phyloP scores from a whole-genome alignment of 495 filamentous ascomycete genomes.

The Xylaria grammica region DNA sequence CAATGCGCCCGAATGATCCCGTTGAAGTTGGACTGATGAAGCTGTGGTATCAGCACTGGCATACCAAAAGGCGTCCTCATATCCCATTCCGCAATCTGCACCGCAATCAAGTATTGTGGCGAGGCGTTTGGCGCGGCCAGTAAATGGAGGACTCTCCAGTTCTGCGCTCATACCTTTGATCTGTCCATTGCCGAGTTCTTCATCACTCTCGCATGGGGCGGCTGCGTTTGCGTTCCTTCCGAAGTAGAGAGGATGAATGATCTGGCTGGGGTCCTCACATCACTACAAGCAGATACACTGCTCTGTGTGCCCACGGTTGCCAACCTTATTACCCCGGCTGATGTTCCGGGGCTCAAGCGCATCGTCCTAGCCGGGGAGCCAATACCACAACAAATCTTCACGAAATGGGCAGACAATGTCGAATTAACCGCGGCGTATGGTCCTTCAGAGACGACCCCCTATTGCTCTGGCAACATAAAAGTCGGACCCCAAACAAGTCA shows the following conservation, averaged over 20 bases:
- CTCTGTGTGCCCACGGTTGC: background rate
- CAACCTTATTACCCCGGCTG: background rate
- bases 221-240: slow-evolving; percentile 40
- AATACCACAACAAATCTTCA: too few relatives aligned
- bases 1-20: too few relatives aligned
- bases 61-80: slow-evolving; percentile 54
- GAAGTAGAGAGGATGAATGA: slow-evolving; percentile 30
- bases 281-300: background rate
- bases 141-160: slow-evolving; percentile 54
- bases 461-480: background rate
- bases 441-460: background rate
- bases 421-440: too few relatives aligned
- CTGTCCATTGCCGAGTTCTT: slow-evolving; percentile 61
- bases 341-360: too few relatives aligned
- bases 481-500: background rate
- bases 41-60: slow-evolving; percentile 30
- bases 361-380: too few relatives aligned
- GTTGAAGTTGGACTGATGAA: too few relatives aligned
- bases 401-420: background rate
- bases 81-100: slow-evolving; percentile 53
- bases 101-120: slow-evolving; percentile 38
- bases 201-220: slow-evolving; percentile 53
- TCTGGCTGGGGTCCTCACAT: slow-evolving; percentile 1
- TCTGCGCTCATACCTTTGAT: slow-evolving; percentile 65
- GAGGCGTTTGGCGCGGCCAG: slow-evolving; percentile 26